phyloP scores from a whole-genome alignment of 352 stramenopile species.

The Thalassiosira exigua region DNA sequence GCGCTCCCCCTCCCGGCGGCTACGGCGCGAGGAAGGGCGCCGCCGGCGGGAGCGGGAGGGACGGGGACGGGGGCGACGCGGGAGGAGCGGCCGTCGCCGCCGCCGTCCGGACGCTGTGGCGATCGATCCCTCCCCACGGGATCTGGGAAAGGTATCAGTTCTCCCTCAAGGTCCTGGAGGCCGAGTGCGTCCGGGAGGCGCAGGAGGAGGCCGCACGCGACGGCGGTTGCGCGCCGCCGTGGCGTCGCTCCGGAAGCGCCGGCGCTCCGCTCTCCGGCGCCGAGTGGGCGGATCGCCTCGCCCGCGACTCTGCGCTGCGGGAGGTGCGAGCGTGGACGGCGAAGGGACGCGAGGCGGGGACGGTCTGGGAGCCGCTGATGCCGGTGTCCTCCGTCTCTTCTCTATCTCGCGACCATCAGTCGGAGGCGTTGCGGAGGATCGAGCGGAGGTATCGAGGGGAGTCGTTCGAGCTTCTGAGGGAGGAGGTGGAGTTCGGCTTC shows the following conservation, averaged over 20 bases:
- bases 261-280: too few relatives aligned
- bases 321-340: too few relatives aligned
- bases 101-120: neutral
- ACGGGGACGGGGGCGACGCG: too few relatives aligned
- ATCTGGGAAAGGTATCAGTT: conserved; percentile 29
- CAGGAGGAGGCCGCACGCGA: too few relatives aligned
- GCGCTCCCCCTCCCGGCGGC: conserved; percentile 50
- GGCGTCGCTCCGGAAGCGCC: conserved; percentile 37
- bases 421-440: too few relatives aligned
- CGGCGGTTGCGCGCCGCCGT: conserved; percentile 30
- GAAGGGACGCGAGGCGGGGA: too few relatives aligned
- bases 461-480: conserved; percentile 29
- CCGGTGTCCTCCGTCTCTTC: too few relatives aligned
- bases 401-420: too few relatives aligned
- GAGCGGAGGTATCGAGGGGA: conserved; percentile 35
- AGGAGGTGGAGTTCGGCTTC: conserved; percentile 54
- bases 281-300: too few relatives aligned
- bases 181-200: too few relatives aligned
- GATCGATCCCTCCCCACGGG: neutral
- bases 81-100: conserved; percentile 36
- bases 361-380: too few relatives aligned
- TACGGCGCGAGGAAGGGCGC: conserved; percentile 43
- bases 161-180: conserved; percentile 47
- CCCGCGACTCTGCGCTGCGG: conserved; percentile 56
- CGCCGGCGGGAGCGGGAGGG: too few relatives aligned